These are phyloP conservation scores for Colletotrichum sp. DNA, from an alignment of 2,329 filamentous ascomycete species.

Conservation along the genomic window DNA sequence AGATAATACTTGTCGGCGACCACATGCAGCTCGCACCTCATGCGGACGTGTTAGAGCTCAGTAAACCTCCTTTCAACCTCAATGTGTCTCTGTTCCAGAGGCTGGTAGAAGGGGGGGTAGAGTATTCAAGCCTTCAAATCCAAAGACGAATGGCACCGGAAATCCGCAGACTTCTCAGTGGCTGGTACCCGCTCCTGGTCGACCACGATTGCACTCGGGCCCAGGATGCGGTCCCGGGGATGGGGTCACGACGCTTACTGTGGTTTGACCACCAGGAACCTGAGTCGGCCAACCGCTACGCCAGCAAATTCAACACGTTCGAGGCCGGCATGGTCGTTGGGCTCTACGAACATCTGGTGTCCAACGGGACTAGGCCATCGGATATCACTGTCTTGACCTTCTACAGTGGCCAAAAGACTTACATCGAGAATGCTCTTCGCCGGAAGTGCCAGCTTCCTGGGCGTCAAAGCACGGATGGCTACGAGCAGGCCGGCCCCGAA, in stretches of 20 bases:
- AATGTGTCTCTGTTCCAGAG: slow-evolving; percentile 83
- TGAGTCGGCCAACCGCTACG: slow-evolving; percentile 67
- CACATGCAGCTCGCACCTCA: slow-evolving; percentile 80
- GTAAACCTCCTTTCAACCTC: slow-evolving; percentile 66
- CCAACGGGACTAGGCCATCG: slow-evolving; percentile 64
- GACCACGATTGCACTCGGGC: slow-evolving; percentile 49
- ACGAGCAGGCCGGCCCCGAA: slow-evolving; percentile 32
- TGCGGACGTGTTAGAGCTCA: slow-evolving; percentile 66
- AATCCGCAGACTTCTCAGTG: slow-evolving; percentile 48
- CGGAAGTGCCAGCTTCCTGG: neutral
- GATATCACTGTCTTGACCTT: slow-evolving; percentile 85
- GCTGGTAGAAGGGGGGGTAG: slow-evolving; percentile 69
- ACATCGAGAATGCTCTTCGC: slow-evolving; percentile 57
- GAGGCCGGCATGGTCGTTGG: slow-evolving; percentile 80
- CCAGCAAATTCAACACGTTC: slow-evolving; percentile 70
- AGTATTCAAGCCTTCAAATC: slow-evolving; percentile 67
- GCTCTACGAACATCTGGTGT: slow-evolving; percentile 74
- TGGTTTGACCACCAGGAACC: slow-evolving; percentile 60
- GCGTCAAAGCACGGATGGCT: neutral
- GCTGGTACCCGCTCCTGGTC: slow-evolving; percentile 49
- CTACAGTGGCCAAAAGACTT: slow-evolving; percentile 82
- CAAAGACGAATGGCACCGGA: slow-evolving; percentile 67
- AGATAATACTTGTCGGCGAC: slow-evolving; percentile 71
- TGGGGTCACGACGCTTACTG: slow-evolving; percentile 33
- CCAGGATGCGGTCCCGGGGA: slow-evolving; percentile 44